Evolutionary conservation across 495 filamentous ascomycete species (phyloP), one percentile per base, ranked within the genome.

Genomic region (Neurospora pannonica): DNA sequence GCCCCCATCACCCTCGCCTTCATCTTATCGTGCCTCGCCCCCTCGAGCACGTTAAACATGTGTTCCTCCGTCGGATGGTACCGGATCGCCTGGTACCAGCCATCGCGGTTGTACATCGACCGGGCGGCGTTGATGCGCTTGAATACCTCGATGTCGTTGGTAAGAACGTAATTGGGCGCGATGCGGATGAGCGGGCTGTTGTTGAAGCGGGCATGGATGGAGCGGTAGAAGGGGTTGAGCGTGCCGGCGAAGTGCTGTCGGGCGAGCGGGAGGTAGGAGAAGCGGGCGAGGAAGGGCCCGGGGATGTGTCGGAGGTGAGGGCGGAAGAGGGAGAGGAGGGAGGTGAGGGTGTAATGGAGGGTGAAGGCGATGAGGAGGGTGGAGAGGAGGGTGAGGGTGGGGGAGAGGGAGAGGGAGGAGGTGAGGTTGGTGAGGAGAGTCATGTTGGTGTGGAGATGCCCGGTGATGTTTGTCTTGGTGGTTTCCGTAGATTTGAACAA

Each of bases 71-170:
- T 76, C 17, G 76, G 80, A 69, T 81, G 78, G 43, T 84, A 78
- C 24, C 79, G 78, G 36, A 79, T 43, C 0, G 74, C 78, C 2
- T 70, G 38, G 74, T 83, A 83, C 76, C 79, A 83, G 4, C 72
- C 75, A 37, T 77, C 74, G 62, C 79, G 71, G 28, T 72, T 75
- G 72, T 81, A 83, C 4, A 76, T 43, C 8, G 76, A 76, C 37
- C 82, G 76, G 11, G 79, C 82, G 1, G 75, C 78, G 71, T 69
- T 79, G 72, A 79, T 81, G 43, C 73, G 76, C 21, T 69, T 42
- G n/a, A 85, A 70, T 2, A 85, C 69, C 9, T 81, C 82, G 9
- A 83, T 80, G 71, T 85, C 83, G n/a, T 74, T 70, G 13, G 83
- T 85, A 7, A 85, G 71, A 7, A 85, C 78, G 24, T 78, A 71